Evolutionary conservation across 1,139 yeast species (phyloP).

Genomic region (Kurtzmaniella natalensis): DNA sequence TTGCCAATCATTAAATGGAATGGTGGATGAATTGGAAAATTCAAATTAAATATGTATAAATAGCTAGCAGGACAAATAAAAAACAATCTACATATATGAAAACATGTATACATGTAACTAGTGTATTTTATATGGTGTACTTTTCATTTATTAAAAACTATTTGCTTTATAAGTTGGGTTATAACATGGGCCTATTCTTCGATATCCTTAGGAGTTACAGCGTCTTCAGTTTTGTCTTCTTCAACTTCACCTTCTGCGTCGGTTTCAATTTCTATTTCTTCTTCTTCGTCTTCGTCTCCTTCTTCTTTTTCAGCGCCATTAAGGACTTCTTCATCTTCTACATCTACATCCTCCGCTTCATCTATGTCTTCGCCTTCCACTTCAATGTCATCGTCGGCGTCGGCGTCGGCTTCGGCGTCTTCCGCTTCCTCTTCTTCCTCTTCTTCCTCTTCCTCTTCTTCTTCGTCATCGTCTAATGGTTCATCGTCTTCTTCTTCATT

Average conservation of each 20-base stretch:
- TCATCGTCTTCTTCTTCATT: conserved; percentile 49
- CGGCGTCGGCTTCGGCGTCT: conserved; percentile 45
- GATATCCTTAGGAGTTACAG: conserved; percentile 15
- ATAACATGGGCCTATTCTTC: too few relatives aligned
- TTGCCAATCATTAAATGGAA: conserved; percentile 27
- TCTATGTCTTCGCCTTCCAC: conserved; percentile 32
- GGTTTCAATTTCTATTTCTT: conserved; percentile 6
- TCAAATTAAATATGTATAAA: too few relatives aligned
- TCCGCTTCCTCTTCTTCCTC: conserved; percentile 52
- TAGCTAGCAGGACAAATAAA: too few relatives aligned
- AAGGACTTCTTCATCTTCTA: conserved; percentile 30
- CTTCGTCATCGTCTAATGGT: conserved; percentile 50
- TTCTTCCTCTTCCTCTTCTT: conserved; percentile 53
- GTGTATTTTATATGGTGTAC: too few relatives aligned
- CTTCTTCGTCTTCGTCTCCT: conserved; percentile 8
- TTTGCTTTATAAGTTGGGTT: too few relatives aligned
- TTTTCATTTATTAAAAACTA: too few relatives aligned
- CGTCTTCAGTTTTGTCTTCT: conserved; percentile 8
- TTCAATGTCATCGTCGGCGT: conserved; percentile 26
- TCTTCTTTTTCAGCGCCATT: conserved; percentile 11
- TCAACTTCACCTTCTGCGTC: conserved; percentile 5
- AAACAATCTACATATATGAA: too few relatives aligned
- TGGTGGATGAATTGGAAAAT: conserved; percentile 20
- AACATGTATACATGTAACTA: too few relatives aligned
- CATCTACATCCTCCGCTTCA: conserved; percentile 24